phyloP scores from a whole-genome alignment of 176 grass and related monocot genomes.

The Phyllostachys edulis region DNA sequence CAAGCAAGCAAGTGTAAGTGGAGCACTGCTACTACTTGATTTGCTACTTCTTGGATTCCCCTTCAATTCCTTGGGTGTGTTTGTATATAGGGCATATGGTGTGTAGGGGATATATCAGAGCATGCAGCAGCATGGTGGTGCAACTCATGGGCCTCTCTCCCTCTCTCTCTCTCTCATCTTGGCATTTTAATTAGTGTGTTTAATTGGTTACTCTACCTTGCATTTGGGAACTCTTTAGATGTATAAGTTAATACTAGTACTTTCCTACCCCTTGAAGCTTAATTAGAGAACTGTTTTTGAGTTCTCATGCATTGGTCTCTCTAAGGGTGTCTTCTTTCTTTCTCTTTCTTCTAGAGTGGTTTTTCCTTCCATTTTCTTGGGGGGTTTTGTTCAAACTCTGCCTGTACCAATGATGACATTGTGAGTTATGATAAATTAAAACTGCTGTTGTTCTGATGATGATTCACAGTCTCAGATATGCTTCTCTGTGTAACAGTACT shows the following conservation, averaged over 20 bases:
- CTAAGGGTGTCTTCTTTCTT: conserved; percentile 28
- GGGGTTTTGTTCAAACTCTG: conserved; percentile 29
- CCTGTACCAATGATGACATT: conserved; percentile 48
- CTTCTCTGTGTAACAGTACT: conserved; percentile 7
- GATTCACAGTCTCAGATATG: conserved; percentile 8
- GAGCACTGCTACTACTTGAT: conserved; percentile 41
- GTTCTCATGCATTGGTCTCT: conserved; percentile 50
- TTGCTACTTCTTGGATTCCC: conserved; percentile 37
- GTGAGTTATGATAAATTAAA: conserved; percentile 51
- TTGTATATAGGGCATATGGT: conserved; percentile 64
- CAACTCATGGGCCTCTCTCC: conserved; percentile 34
- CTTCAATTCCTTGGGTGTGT: conserved; percentile 29
- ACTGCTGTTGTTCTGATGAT: conserved; percentile 46
- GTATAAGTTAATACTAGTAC: conserved; percentile 55
- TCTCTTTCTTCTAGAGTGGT: conserved; percentile 38
- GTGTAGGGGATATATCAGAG: conserved; percentile 40
- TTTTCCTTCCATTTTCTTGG: conserved; percentile 28
- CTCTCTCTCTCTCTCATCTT: conserved; percentile 37
- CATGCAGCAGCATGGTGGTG: conserved; percentile 39
- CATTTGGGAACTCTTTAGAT: conserved; percentile 42
- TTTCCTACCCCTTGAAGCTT: conserved; percentile 39
- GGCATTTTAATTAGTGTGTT: conserved; percentile 53
- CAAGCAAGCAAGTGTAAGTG: conserved; percentile 52
- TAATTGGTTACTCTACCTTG: conserved; percentile 48
- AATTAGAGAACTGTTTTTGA: conserved; percentile 65